Evolutionary conservation across 1,284 basidiomycete genomes (phyloP), one percentile per base, ranked within the genome.

Genomic region (Puccinia novopanici): DNA sequence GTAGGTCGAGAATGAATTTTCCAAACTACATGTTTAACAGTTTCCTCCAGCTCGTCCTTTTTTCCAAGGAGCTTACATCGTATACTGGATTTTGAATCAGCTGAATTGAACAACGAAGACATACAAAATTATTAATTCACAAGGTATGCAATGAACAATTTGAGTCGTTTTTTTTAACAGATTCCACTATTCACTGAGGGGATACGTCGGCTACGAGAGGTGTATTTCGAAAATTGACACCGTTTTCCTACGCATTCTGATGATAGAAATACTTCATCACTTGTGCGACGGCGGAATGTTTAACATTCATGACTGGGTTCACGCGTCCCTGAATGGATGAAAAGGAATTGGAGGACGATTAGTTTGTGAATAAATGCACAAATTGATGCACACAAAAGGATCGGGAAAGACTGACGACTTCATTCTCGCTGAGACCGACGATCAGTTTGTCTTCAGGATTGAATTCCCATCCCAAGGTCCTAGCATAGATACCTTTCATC

Each of bases 221-320:
- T n/a, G n/a, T n/a, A n/a, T n/a, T n/a, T 15, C 15, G 42, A 45
- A 45, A 45, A 45, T 45, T 15, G 42, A 8, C 42, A 45, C 8
- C 6, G 6, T 45, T 45, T 15, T 6, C 50, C 19, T 52, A 52
- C 50, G 19, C 19, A 48, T 22, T 50, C 37, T 68, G 67, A 52
- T 57, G 59, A 30, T 75, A 75, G 24, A 75, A 75, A 61, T 75
- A 75, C 3, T 59, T 17, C 72, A 74, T 55, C 22, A 59, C 40
- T 30, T 42, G 40, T 74, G 57, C 9, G 27, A 57, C 50, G n/a
- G 72, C 72, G 34, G 52, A 59, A 12, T 54, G 30, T 22, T 55
- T 57, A 6, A 74, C 37, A 57, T 74, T 74, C n/a, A 74, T n/a
- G 17, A 74, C 40, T 22, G 72, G 72, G 42, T 74, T 55, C n/a